Evolutionary conservation across 2,329 filamentous ascomycete species (phyloP), one percentile per base, ranked within the genome.

Genomic region (Gaeumannomyces tritici): DNA sequence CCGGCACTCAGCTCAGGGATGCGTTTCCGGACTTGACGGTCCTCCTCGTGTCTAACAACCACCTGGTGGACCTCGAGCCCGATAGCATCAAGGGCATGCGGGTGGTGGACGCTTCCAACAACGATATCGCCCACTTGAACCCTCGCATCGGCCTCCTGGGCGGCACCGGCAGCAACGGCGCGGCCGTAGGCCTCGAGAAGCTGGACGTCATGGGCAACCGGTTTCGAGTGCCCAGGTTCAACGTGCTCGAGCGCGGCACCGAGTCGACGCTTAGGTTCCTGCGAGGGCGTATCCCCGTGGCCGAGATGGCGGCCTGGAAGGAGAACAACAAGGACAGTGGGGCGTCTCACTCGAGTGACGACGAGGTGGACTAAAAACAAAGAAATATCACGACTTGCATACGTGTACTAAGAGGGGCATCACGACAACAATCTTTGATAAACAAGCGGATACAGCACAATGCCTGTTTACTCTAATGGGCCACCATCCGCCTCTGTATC

Each of bases 191-290:
- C 68, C 65, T 85, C 76, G 77, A 89, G 80, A 74, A 83, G 62
- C 77, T 97, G 12, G 89, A 96, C 59, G 89, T 96, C 4, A 84
- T 84, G 31, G 92, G 92, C 0, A 98, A 98, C 72, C 82, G 87
- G 35, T 98, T 98, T 75, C 83, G 91, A 35, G 91, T 97, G 35
- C 93, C 93, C 0, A 85, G 90, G 63, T 93, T 89, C 77, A 89
- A 89, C 65, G 83, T 96, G 8, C 76, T 98, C 59, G 89, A 93
- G 64, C 89, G 91, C 65, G 93, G 93, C 0, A 97, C 93, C 0
- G 91, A 96, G 68, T 89, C 90, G 2, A 88, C 91, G 0, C 76
- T 97, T 67, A 81, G 86, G 60, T 96, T 91, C 89, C 74, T 97
- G 60, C 83, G 90, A 64, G 89, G 91, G 31, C 83, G 89, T 62